Evolutionary conservation across 352 stramenopile species (phyloP).

Genomic region (Phytophthora lateralis): DNA sequence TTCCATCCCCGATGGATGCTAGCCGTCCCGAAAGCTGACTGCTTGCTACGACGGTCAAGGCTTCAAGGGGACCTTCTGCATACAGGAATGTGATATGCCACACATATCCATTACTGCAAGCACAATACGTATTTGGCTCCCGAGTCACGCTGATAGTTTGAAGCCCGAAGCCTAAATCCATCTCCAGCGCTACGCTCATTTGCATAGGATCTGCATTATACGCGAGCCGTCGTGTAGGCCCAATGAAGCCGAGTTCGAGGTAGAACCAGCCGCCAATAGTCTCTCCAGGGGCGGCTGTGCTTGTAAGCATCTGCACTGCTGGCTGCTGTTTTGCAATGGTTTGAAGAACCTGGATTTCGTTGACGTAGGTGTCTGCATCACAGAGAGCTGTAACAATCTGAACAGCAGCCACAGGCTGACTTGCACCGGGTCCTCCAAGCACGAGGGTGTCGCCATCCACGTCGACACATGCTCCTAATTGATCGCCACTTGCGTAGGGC

Average conservation of each 20-base stretch:
- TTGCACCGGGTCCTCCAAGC: constrained; percentile 63
- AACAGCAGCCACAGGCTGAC: constrained; percentile 65
- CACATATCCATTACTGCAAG: constrained; percentile 67
- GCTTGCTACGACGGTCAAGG: constrained; percentile 43
- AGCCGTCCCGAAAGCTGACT: constrained; percentile 57
- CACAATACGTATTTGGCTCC: constrained; percentile 70
- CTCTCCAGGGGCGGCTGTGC: constrained; percentile 60
- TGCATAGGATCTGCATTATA: constrained; percentile 76
- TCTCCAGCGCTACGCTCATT: constrained; percentile 68
- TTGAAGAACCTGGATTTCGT: constrained; percentile 75
- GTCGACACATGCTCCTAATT: constrained; percentile 67
- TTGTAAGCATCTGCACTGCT: constrained; percentile 76
- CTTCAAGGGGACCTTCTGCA: constrained; percentile 57
- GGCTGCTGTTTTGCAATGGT: constrained; percentile 60
- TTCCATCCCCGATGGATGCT: constrained; percentile 69
- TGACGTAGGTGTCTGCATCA: constrained; percentile 52
- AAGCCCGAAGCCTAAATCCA: constrained; percentile 73
- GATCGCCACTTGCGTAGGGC: constrained; percentile 61
- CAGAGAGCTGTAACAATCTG: constrained; percentile 70
- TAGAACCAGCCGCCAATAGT: constrained; percentile 80
- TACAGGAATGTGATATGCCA: constrained; percentile 86
- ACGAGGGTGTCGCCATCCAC: constrained; percentile 73
- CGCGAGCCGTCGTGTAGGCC: constrained; percentile 59
- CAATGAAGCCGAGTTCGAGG: constrained; percentile 57
- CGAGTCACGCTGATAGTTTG: constrained; percentile 66